Evolutionary conservation across 768 basidiomycete genomes (phyloP).

Genomic region (Boletus edulis): DNA sequence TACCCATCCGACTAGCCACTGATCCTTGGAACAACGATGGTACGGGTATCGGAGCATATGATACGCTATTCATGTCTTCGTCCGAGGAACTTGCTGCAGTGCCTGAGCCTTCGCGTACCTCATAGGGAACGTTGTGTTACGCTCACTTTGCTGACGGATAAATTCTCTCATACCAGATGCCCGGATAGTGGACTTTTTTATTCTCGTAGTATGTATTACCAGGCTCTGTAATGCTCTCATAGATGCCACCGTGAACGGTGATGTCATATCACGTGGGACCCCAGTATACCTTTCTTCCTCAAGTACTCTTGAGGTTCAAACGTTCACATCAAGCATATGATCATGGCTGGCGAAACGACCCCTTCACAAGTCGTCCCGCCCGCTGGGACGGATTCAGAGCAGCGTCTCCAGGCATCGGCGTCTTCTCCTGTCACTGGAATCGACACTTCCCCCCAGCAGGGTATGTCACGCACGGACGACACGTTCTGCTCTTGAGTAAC

Average conservation of each 20-base stretch:
- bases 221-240: neutral
- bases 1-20: slow-evolving; percentile 66
- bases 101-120: slow-evolving; percentile 9
- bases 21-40: slow-evolving; percentile 51
- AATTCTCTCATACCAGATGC: neutral
- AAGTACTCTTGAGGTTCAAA: neutral
- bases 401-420: neutral
- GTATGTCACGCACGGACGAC: slow-evolving; percentile 22
- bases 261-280: slow-evolving; percentile 27
- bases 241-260: neutral
- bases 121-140: neutral
- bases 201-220: too few species aligned
- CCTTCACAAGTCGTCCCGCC: neutral
- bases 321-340: neutral
- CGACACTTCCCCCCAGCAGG: slow-evolving; percentile 36
- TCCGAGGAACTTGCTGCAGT: slow-evolving; percentile 24
- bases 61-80: slow-evolving; percentile 14
- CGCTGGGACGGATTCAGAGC: slow-evolving; percentile 1
- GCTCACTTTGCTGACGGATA: neutral
- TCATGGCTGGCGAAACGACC: slow-evolving; percentile 8
- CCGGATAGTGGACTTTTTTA: neutral
- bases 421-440: slow-evolving; percentile 29
- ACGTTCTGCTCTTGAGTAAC: neutral
- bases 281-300: neutral
- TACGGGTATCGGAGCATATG: slow-evolving; percentile 12